These are phyloP conservation scores for Aspergillus campestris DNA, from an alignment of 495 filamentous ascomycete species.

Conservation along the genomic window DNA sequence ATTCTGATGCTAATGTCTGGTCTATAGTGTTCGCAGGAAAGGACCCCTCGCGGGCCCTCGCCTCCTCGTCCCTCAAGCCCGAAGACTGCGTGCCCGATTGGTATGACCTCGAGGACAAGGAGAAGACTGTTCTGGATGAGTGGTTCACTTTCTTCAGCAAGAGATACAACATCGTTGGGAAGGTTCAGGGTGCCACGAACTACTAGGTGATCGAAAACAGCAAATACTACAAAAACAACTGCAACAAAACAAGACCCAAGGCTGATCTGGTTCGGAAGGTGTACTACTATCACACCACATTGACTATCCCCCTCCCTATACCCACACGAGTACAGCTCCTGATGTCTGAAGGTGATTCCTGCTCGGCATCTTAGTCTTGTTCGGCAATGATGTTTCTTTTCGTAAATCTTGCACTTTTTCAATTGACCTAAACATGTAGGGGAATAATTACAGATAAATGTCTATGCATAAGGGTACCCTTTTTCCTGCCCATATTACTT, in stretches of 20 bases:
- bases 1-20: constrained; percentile 9
- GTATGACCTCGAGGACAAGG: constrained; percentile 77
- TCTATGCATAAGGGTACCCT: constrained; percentile 3
- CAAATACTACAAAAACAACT: neutral
- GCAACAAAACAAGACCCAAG: too few species aligned
- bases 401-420: too few species aligned
- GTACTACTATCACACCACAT: too few species aligned
- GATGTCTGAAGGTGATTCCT: too few species aligned
- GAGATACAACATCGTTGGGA: constrained; percentile 86
- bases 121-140: constrained; percentile 76
- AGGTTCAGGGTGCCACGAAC: constrained; percentile 48
- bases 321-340: too few species aligned
- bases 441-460: constrained; percentile 1
- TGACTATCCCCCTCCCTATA: too few species aligned
- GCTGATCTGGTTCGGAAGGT: too few species aligned
- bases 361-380: too few species aligned
- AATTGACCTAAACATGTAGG: too few species aligned
- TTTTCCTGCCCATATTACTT: constrained; percentile 11
- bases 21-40: constrained; percentile 83
- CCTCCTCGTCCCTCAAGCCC: constrained; percentile 71
- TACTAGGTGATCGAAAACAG: constrained; percentile 2
- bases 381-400: too few species aligned
- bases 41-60: constrained; percentile 86
- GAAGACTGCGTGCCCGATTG: constrained; percentile 81
- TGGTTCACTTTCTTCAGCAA: constrained; percentile 96